Percentiles rank a stretch among this genome's conserved stretches.
Evolutionary conservation across 1,284 basidiomycete species (phyloP).

Genomic region (Apiotrichum montevideense): DNA sequence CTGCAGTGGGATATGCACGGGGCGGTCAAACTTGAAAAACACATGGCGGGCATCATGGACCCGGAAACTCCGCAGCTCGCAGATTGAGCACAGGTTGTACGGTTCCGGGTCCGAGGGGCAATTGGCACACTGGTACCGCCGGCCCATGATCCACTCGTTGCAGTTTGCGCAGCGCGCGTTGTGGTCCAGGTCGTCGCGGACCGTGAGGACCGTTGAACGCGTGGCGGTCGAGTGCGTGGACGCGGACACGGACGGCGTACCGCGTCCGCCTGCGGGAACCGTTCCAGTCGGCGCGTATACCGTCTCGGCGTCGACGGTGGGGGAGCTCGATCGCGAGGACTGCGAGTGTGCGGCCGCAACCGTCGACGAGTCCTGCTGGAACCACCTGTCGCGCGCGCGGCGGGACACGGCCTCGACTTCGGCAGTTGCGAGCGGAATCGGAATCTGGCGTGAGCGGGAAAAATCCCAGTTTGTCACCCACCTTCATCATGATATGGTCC

Average conservation of each 20-base stretch:
- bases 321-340: conserved; percentile 34
- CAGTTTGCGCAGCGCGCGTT: conserved; percentile 36
- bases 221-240: background rate
- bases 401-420: conserved; percentile 69
- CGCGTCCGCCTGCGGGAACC: background rate
- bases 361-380: conserved; percentile 61
- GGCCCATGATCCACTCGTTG: conserved; percentile 44
- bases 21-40: conserved; percentile 77
- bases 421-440: conserved; percentile 64
- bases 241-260: background rate
- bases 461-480: conserved; percentile 31
- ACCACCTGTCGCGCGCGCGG: conserved; percentile 68
- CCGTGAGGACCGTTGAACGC: background rate
- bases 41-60: conserved; percentile 74
- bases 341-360: conserved; percentile 23
- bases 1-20: conserved; percentile 63
- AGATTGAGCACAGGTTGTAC: conserved; percentile 60
- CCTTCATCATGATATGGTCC: conserved; percentile 84
- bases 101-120: conserved; percentile 42
- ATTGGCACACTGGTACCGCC: conserved; percentile 47
- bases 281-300: conserved; percentile 29
- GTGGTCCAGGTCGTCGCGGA: conserved; percentile 39
- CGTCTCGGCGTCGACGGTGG: conserved; percentile 42
- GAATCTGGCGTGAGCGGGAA: conserved; percentile 55
- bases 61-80: conserved; percentile 68